Percentiles rank a stretch among this genome's conserved stretches.
Evolutionary conservation across 2,329 filamentous ascomycete species (phyloP).

Genomic region (Shiraia sp.): DNA sequence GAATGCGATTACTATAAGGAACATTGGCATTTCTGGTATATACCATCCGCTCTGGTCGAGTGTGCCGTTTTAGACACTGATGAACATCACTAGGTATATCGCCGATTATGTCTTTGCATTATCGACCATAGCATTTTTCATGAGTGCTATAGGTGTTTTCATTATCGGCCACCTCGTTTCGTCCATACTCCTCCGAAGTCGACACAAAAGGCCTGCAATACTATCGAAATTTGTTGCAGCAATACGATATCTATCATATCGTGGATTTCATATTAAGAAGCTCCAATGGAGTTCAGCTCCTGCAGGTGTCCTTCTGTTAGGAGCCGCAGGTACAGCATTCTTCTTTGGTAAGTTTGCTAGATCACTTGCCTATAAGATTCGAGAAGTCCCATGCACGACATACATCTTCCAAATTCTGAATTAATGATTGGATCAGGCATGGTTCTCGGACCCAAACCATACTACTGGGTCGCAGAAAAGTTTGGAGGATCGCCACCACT

Average conservation of each 20-base stretch:
- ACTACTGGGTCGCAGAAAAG: conserved; percentile 21
- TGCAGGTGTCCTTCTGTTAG: conserved; percentile 28
- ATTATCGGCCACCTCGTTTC: conserved; percentile 46
- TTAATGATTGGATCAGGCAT: conserved; percentile 15
- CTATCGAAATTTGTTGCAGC: conserved; percentile 18
- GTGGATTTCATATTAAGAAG: conserved; percentile 23
- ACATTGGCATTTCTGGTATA: conserved; percentile 56
- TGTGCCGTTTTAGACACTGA: background rate
- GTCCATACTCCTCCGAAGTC: conserved; percentile 26
- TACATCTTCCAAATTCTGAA: no score
- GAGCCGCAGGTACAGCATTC: conserved; percentile 24
- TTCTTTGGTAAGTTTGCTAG: conserved; percentile 28
- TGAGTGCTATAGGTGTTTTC: conserved; percentile 55
- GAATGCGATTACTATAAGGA: conserved; percentile 52
- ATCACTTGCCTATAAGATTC: background rate
- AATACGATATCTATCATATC: conserved; percentile 34
- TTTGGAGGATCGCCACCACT: conserved; percentile 34
- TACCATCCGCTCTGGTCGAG: background rate
- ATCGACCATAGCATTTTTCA: conserved; percentile 58
- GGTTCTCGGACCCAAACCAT: conserved; percentile 23
- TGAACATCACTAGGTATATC: conserved; percentile 50
- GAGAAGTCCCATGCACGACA: no score
- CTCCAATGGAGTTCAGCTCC: conserved; percentile 35
- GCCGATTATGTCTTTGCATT: conserved; percentile 59
- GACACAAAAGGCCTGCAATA: conserved; percentile 4